Percentiles rank a stretch among this genome's conserved stretches.
phyloP scores from a whole-genome alignment of 1,284 basidiomycete genomes.

The Malassezia dermatis region DNA sequence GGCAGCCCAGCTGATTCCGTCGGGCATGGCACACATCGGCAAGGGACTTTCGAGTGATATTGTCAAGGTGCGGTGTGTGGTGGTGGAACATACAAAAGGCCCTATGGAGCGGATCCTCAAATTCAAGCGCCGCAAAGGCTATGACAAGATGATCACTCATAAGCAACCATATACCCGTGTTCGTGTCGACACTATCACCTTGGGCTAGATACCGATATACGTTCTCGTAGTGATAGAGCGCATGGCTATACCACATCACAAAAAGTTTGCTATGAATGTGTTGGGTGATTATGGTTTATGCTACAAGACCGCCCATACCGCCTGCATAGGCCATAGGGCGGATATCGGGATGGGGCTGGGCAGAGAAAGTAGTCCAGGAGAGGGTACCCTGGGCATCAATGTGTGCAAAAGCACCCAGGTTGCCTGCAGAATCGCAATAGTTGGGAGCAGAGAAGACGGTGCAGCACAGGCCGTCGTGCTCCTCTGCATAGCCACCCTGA shows the following conservation, averaged over 20 bases:
- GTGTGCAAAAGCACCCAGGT: constrained; percentile 51
- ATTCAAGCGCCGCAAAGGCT: constrained; percentile 95
- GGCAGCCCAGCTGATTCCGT: constrained; percentile 30
- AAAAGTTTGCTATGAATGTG: background rate
- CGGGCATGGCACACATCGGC: constrained; percentile 39
- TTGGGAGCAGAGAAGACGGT: constrained; percentile 56
- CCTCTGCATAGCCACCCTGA: constrained; percentile 72
- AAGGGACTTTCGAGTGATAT: constrained; percentile 24
- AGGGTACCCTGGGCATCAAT: constrained; percentile 68
- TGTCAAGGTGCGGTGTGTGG: constrained; percentile 71
- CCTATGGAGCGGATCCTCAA: constrained; percentile 81
- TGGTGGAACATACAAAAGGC: constrained; percentile 91
- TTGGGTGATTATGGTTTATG: background rate
- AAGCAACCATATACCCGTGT: constrained; percentile 83
- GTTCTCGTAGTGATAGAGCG: background rate
- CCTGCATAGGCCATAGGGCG: constrained; percentile 75
- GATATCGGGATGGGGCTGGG: constrained; percentile 74
- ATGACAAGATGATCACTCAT: constrained; percentile 68
- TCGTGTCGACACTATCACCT: constrained; percentile 41
- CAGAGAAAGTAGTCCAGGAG: constrained; percentile 68
- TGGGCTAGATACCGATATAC: constrained; percentile 18
- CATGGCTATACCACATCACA: background rate
- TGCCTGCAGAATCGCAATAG: constrained; percentile 48
- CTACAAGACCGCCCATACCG: constrained; percentile 33
- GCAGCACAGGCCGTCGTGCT: constrained; percentile 77